These are phyloP conservation scores for Pelargonium fulgidum DNA, from an alignment of 441 rosid species.

Conservation along the genomic window DNA sequence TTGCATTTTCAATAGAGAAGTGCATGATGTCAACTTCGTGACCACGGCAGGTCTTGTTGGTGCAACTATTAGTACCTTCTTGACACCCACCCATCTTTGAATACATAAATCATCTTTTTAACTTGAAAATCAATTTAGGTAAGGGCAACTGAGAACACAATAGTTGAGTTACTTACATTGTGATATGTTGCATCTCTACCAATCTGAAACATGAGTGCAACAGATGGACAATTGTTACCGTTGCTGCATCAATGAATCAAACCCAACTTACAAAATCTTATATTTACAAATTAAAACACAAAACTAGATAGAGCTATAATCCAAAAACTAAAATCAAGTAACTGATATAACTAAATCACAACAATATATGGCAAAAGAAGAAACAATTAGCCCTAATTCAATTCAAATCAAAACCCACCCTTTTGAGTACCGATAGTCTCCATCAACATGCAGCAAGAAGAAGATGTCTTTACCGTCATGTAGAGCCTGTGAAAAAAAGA, in stretches of 20 bases:
- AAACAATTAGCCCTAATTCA: neutral
- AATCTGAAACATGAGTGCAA: slow-evolving; percentile 85
- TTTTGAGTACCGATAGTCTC: slow-evolving; percentile 63
- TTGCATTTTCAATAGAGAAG: slow-evolving; percentile 88
- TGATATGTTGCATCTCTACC: slow-evolving; percentile 85
- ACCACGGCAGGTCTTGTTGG: slow-evolving; percentile 83
- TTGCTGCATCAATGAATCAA: slow-evolving; percentile 51
- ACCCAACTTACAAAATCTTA: slow-evolving; percentile 20
- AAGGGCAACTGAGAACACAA: neutral
- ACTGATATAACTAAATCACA: neutral
- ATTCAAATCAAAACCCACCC: slow-evolving; percentile 42
- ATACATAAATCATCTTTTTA: slow-evolving; percentile 21
- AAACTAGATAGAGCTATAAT: neutral
- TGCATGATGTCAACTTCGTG: slow-evolving; percentile 98
- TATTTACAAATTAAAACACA: neutral
- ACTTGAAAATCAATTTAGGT: slow-evolving; percentile 3
- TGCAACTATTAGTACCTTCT: slow-evolving; percentile 58
- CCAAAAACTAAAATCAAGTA: neutral
- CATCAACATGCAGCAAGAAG: slow-evolving; percentile 84
- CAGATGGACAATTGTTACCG: slow-evolving; percentile 70
- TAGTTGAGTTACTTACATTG: slow-evolving; percentile 39
- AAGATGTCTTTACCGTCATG: slow-evolving; percentile 77
- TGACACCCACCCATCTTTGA: slow-evolving; percentile 93
- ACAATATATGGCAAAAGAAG: too few species aligned
- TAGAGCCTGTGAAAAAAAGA: slow-evolving; percentile 48